Evolutionary conservation across 1,284 basidiomycete genomes (phyloP).

Genomic region (Ceratobasidium sp.): DNA sequence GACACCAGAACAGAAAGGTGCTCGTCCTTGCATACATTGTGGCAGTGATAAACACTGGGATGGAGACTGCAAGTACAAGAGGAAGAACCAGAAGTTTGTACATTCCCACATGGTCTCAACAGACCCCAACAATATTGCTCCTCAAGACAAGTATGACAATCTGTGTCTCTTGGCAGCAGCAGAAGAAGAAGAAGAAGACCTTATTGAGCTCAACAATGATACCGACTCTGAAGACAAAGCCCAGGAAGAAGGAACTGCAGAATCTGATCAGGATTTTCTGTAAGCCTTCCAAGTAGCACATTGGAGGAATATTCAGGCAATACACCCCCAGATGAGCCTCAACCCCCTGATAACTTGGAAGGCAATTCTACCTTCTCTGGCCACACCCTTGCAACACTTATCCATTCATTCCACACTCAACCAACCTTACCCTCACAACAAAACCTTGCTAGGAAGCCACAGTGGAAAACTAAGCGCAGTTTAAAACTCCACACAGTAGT

Average conservation of each 20-base stretch:
- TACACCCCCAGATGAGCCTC: background rate
- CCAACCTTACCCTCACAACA: background rate
- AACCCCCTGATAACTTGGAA: conserved; percentile 8
- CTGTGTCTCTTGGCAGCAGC: conserved; percentile 40
- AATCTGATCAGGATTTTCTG: conserved; percentile 2
- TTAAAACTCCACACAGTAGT: conserved; percentile 34
- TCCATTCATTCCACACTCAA: background rate
- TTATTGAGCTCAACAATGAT: background rate
- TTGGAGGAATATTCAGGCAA: background rate
- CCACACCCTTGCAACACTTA: background rate
- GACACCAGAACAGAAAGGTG: conserved; percentile 47
- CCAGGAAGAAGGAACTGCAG: background rate
- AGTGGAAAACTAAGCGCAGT: background rate
- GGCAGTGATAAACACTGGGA: conserved; percentile 53
- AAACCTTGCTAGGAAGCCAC: background rate
- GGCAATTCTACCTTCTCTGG: background rate
- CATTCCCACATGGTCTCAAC: conserved; percentile 41
- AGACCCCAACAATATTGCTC: conserved; percentile 41
- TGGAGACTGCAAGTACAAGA: conserved; percentile 45
- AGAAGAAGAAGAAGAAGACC: background rate
- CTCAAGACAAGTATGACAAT: conserved; percentile 44
- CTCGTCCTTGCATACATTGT: conserved; percentile 51
- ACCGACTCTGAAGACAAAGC: background rate
- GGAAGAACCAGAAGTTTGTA: conserved; percentile 40
- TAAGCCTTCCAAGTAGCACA: background rate